These are phyloP conservation scores for Yamadazyma buinensis DNA, from an alignment of 1,139 yeast species.

Conservation along the genomic window DNA sequence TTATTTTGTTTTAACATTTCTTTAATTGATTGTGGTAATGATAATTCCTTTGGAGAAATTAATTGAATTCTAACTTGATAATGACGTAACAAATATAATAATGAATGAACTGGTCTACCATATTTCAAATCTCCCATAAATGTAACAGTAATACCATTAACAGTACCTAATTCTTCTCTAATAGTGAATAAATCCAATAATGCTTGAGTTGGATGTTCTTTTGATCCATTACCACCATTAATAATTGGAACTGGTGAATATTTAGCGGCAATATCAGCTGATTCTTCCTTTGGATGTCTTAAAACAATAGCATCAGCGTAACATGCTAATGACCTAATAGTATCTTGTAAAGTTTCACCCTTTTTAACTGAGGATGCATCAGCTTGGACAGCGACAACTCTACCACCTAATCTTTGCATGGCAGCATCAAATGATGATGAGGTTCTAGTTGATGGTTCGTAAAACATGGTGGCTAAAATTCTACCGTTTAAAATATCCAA, in stretches of 20 bases:
- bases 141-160: conserved; percentile 95
- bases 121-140: conserved; percentile 98
- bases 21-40: conserved; percentile 71
- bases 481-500: conserved; percentile 87
- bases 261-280: conserved; percentile 92
- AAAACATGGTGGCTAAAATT: conserved; percentile 90
- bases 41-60: conserved; percentile 85
- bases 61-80: conserved; percentile 92
- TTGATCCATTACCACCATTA: conserved; percentile 96
- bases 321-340: conserved; percentile 90
- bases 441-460: conserved; percentile 98
- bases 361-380: conserved; percentile 89
- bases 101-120: conserved; percentile 98
- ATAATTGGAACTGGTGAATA: conserved; percentile 96
- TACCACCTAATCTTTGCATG: conserved; percentile 99
- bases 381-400: conserved; percentile 85
- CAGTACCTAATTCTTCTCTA: conserved; percentile 98
- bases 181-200: conserved; percentile 95
- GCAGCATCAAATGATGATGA: conserved; percentile 97
- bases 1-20: conserved; percentile 61
- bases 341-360: conserved; percentile 98
- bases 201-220: conserved; percentile 99
- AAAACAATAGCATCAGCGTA: conserved; percentile 96
- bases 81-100: conserved; percentile 84
- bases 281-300: conserved; percentile 92